These are phyloP conservation scores for Verticillium tricorpus DNA, from an alignment of 2,329 filamentous ascomycete species.

Conservation along the genomic window DNA sequence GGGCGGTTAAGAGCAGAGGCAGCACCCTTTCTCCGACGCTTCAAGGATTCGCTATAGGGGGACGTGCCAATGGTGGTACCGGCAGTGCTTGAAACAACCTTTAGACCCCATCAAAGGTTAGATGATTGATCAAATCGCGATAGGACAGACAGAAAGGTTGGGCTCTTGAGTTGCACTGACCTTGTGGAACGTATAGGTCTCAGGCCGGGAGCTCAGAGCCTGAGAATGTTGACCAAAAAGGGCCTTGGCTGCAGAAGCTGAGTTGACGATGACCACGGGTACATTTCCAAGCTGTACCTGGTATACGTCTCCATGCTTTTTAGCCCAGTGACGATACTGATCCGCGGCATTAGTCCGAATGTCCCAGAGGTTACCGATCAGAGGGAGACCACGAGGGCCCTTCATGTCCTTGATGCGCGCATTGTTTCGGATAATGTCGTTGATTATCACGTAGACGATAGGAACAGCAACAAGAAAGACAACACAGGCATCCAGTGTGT, in stretches of 20 bases:
- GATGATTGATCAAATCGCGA: background rate
- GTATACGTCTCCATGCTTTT: slow-evolving; percentile 43
- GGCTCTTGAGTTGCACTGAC: slow-evolving; percentile 20
- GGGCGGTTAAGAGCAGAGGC: slow-evolving; percentile 62
- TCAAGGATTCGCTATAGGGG: slow-evolving; percentile 61
- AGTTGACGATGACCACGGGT: slow-evolving; percentile 52
- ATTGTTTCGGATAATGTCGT: slow-evolving; percentile 40
- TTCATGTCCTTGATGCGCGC: slow-evolving; percentile 40
- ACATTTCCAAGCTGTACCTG: slow-evolving; percentile 55
- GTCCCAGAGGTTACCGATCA: slow-evolving; percentile 52
- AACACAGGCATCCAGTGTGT: slow-evolving; percentile 16
- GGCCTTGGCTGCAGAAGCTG: slow-evolving; percentile 42
- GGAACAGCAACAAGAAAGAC: slow-evolving; percentile 23
- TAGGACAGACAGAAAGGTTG: background rate
- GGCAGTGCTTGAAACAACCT: slow-evolving; percentile 60
- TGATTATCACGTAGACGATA: slow-evolving; percentile 40
- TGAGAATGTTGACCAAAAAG: slow-evolving; percentile 50
- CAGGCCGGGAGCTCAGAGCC: slow-evolving; percentile 49
- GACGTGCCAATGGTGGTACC: slow-evolving; percentile 66
- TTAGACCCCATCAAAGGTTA: background rate
- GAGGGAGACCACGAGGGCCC: slow-evolving; percentile 44
- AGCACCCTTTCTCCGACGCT: slow-evolving; percentile 59
- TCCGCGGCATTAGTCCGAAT: slow-evolving; percentile 52
- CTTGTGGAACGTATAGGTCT: slow-evolving; percentile 58
- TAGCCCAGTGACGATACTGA: slow-evolving; percentile 51